These are phyloP conservation scores for Iris macrosiphon DNA, from an alignment of 106 monocot genomes.

Conservation along the genomic window DNA sequence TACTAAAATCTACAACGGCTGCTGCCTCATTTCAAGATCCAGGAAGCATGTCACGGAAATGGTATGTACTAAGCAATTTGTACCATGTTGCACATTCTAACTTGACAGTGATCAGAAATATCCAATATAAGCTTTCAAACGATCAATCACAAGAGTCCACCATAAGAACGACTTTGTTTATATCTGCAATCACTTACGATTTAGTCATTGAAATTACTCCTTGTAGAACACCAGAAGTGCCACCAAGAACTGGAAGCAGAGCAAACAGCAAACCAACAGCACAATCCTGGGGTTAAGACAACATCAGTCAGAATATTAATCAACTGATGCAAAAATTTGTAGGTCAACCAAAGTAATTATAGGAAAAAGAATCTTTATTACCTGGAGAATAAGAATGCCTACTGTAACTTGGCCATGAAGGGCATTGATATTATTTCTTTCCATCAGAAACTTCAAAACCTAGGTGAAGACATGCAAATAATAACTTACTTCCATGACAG, in stretches of 20 bases:
- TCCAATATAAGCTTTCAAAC: too few relatives aligned
- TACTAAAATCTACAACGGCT: too few relatives aligned
- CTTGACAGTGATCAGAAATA: too few relatives aligned
- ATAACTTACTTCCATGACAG: not conserved
- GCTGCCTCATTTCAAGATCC: too few relatives aligned
- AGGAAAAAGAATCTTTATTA: conserved; percentile 8
- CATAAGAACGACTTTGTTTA: too few relatives aligned
- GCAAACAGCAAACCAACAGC: conserved; percentile 98
- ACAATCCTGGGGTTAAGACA: conserved; percentile 59
- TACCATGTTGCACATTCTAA: too few relatives aligned
- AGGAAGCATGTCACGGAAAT: too few relatives aligned
- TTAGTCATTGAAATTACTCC: conserved; percentile 89
- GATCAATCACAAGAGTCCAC: too few relatives aligned
- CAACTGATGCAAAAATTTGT: not conserved
- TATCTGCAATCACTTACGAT: conserved; percentile 62
- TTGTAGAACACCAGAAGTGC: conserved; percentile 81
- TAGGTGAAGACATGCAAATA: conserved; percentile 10
- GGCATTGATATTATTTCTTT: conserved; percentile 73
- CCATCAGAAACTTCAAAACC: conserved; percentile 99
- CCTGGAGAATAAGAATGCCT: conserved; percentile 97
- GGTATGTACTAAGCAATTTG: too few relatives aligned
- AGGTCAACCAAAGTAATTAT: not conserved
- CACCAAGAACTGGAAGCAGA: conserved; percentile 88
- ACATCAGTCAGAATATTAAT: not conserved
- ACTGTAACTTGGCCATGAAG: conserved; percentile 97